Percentiles rank a stretch among this genome's conserved stretches.
phyloP scores from a whole-genome alignment of 2,329 filamentous ascomycete genomes.

The Volutella citrinella region DNA sequence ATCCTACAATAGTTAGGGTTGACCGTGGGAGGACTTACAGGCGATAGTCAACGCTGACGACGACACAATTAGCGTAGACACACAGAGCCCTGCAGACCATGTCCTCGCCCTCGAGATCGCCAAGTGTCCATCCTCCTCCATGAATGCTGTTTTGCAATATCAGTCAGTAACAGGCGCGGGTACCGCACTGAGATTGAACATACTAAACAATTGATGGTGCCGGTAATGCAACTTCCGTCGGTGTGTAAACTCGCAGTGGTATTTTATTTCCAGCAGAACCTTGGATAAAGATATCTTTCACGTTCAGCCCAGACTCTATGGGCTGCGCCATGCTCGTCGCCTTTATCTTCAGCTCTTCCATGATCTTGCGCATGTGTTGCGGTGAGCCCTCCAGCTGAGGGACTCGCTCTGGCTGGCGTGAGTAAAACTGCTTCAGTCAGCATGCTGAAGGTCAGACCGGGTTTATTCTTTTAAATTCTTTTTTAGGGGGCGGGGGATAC shows the following conservation, averaged over 20 bases:
- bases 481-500: too few relatives aligned
- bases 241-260: constrained; percentile 1
- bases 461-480: too few relatives aligned
- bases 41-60: constrained; percentile 4
- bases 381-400: constrained; percentile 1
- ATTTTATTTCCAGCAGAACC: not conserved
- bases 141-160: too few relatives aligned
- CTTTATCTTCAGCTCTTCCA: constrained; percentile 2
- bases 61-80: not conserved
- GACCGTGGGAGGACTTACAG: not conserved
- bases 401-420: too few relatives aligned
- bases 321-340: not conserved
- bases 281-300: constrained; percentile 1
- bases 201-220: constrained; percentile 1
- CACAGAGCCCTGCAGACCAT: constrained; percentile 3
- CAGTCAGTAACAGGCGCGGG: too few relatives aligned
- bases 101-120: constrained; percentile 4
- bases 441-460: too few relatives aligned
- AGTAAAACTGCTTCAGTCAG: too few relatives aligned
- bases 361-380: constrained; percentile 1
- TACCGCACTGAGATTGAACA: not conserved
- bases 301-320: not conserved
- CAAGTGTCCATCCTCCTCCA: constrained; percentile 4
- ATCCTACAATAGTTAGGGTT: too few relatives aligned
- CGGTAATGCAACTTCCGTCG: not conserved